These are phyloP conservation scores for Ceratonia siliqua DNA, from an alignment of 306 rosid species.

Conservation along the genomic window DNA sequence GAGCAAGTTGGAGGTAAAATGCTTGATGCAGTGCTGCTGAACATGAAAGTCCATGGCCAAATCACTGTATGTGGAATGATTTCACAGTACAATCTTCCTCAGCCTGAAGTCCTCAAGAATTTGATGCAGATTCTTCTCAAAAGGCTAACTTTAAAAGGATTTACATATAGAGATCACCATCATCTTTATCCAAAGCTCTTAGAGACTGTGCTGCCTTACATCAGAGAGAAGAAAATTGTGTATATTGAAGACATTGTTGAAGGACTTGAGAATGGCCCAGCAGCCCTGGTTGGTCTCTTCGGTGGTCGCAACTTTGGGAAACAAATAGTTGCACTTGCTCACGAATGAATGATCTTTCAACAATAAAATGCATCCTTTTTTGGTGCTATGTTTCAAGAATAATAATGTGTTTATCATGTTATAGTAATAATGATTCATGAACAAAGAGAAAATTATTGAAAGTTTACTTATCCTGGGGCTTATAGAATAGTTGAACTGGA, in stretches of 20 bases:
- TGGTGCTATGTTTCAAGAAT: neutral
- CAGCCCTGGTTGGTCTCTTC: slow-evolving; percentile 42
- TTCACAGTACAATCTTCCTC: slow-evolving; percentile 41
- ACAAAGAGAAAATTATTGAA: too few relatives aligned
- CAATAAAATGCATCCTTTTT: neutral
- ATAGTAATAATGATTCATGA: too few relatives aligned
- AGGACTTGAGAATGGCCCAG: slow-evolving; percentile 41
- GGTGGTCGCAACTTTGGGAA: slow-evolving; percentile 29
- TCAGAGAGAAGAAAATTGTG: slow-evolving; percentile 32
- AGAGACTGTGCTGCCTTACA: slow-evolving; percentile 33
- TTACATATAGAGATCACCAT: slow-evolving; percentile 30
- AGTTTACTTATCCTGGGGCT: too few relatives aligned
- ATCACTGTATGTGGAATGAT: slow-evolving; percentile 41
- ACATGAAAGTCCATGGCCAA: slow-evolving; percentile 37
- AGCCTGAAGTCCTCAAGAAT: slow-evolving; percentile 35
- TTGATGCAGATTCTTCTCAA: slow-evolving; percentile 30
- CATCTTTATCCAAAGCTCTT: slow-evolving; percentile 31
- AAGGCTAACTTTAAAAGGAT: slow-evolving; percentile 29
- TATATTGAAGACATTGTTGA: slow-evolving; percentile 40
- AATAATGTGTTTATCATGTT: too few relatives aligned
- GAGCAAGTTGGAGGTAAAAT: slow-evolving; percentile 48
- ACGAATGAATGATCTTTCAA: neutral
- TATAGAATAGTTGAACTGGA: too few relatives aligned
- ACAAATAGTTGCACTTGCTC: slow-evolving; percentile 17
- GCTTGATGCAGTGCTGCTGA: slow-evolving; percentile 41